Base-by-base conservation (phyloP, 129 eudicot species). In the Arctium lappa region DNA sequence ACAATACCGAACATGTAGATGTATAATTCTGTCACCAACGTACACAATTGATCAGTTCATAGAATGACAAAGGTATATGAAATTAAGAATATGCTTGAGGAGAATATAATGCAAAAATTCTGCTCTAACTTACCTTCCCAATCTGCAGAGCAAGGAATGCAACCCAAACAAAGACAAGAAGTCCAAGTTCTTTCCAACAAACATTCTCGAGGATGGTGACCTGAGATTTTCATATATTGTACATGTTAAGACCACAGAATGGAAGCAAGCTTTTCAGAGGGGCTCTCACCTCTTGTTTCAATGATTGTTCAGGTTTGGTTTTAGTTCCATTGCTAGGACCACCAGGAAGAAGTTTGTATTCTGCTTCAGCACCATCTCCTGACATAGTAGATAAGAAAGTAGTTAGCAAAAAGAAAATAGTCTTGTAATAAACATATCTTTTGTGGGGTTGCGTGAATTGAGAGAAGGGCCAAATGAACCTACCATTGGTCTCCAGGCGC, bases 131-230 rank as follows among this genome's bases (percentile, higher is more conserved):
- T 84, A 95, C 99, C 97, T 93, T 95, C 73, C 70, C 75, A n/a
- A 95, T 76, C 82, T 95, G 99, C 87, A 95, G 80, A 1, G 76
- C 88, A 42, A 95, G 97, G 78, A 91, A 95, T 29, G 97, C 87
- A 33, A 91, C 12, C 99, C 99, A 95, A 81, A 95, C 99, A 77
- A 91, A 90, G 76, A 37, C 69, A 65, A 95, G 97, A 81, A 95
- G 97, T 80, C 97, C 97, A 27, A 87, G 82, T 86, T 95, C 97
- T 84, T 95, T 95, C 99, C 99, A 95, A 88, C 90, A 88, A 81
- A 93, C 93, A 82, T 95, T 95, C 81, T 93, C 91, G 16, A 87
- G 4, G 42, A 95, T 8, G 65, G 87, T n/a, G 65, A 91, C 94
- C 98, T 95, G 89, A 75, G 40, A 81, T 12, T 13, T 73, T 60